Percentiles rank a stretch among this genome's conserved stretches.
phyloP scores from a whole-genome alignment of 176 grass and related monocot species.

The Elaeis guineensis region DNA sequence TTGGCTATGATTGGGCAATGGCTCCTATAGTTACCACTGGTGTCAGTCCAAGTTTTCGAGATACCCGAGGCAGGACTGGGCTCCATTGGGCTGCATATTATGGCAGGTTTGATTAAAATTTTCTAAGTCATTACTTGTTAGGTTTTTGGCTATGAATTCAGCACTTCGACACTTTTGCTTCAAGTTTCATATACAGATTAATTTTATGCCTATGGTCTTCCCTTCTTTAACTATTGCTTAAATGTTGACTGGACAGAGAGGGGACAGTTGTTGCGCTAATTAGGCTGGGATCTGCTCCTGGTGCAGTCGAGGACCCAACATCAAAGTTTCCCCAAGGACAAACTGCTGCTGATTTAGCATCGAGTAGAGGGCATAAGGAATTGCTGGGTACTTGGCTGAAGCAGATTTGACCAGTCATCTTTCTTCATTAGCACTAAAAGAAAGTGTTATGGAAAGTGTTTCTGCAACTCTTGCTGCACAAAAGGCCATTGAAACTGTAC shows the following conservation, averaged over 20 bases:
- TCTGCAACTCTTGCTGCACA: constrained; percentile 42
- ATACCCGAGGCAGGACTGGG: constrained; percentile 75
- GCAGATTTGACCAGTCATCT: constrained; percentile 79
- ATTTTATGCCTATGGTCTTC: too few relatives aligned
- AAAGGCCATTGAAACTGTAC: constrained; percentile 27
- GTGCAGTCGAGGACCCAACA: constrained; percentile 60
- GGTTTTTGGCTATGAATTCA: too few relatives aligned
- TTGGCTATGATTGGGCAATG: constrained; percentile 88
- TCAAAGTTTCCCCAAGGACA: constrained; percentile 50
- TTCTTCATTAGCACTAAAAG: constrained; percentile 49
- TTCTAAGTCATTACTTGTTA: too few relatives aligned
- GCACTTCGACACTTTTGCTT: too few relatives aligned
- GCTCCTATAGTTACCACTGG: constrained; percentile 59
- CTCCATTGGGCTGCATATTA: constrained; percentile 95
- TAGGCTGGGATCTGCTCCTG: constrained; percentile 54
- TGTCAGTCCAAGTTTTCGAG: constrained; percentile 84
- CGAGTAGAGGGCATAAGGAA: constrained; percentile 65
- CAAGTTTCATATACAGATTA: too few relatives aligned
- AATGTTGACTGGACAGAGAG: constrained; percentile 25
- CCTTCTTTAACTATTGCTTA: neutral
- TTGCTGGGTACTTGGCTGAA: constrained; percentile 80
- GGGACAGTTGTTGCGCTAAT: constrained; percentile 53
- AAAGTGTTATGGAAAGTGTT: constrained; percentile 32
- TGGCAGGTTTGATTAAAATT: constrained; percentile 42
- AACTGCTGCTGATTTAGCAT: constrained; percentile 77